Evolutionary conservation across 2,329 filamentous ascomycete species (phyloP), one percentile per base, ranked within the genome.

Genomic region (Cryphonectria carpinicola): DNA sequence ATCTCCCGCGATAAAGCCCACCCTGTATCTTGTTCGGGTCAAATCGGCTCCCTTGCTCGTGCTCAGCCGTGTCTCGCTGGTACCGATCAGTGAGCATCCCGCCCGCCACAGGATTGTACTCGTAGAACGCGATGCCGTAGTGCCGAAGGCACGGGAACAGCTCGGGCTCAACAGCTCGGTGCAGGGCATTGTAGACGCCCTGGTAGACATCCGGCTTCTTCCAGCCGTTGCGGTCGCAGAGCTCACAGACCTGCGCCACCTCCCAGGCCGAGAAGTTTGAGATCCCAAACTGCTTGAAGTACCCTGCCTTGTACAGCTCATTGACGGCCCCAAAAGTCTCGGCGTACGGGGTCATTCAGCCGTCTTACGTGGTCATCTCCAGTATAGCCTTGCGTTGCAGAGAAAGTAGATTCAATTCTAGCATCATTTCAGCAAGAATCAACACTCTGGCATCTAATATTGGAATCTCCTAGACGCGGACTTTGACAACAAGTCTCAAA

Each of bases 1-100:
- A 93, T 8, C 88, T 84, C 2, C 80, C 78, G 35, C 88, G 85
- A 77, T 90, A 91, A 7, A 54, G 3, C 6, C 70, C 77, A 37
- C 79, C 84, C 72, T 83, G 80, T 73, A 72, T 77, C 73, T 75
- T 79, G 67, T 79, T 80, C 67, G 78, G 82, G 76, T 81, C 82
- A 73, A 79, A 84, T 19, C 78, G 78, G 62, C 73, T 77, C 65
- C 78, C 81, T 4, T 76, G 69, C 75, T 80, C 83, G 66, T 74
- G 43, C 74, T 72, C 41, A 65, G 71, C 61, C 81, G 69, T 74
- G 28, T 76, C 72, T 13, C 74, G 75, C 60, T 76, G 69, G 74
- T 77, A 81, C 82, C 81, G 76, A n/a, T 77, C 77, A 0, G 84
- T 84, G 14, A 86, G 75, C 39, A 83, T 81, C 0, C 84, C 84